phyloP scores from a whole-genome alignment of 345 rosid species.

The Heritiera fomes region DNA sequence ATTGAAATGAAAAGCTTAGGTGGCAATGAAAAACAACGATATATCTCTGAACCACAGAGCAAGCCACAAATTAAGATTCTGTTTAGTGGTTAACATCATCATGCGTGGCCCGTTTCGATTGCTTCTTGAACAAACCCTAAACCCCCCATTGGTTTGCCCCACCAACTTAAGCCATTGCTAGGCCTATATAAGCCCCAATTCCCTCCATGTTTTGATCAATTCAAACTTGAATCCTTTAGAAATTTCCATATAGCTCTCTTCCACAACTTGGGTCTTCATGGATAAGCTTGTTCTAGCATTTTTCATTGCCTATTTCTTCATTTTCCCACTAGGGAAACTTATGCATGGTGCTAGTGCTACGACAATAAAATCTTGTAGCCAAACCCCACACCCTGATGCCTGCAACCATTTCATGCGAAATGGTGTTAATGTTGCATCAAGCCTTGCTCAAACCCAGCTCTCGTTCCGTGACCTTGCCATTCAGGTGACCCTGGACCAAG shows the following conservation, averaged over 20 bases:
- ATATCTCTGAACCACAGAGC: background rate
- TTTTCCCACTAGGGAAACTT: background rate
- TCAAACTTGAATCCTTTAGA: background rate
- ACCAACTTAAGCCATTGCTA: background rate
- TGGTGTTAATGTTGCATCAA: background rate
- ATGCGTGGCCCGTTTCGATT: constrained; percentile 28
- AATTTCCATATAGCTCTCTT: background rate
- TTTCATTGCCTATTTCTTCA: constrained; percentile 19
- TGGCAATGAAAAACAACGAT: constrained; percentile 21
- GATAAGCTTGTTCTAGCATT: constrained; percentile 28
- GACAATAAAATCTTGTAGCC: constrained; percentile 49
- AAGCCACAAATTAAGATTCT: constrained; percentile 22
- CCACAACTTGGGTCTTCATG: constrained; percentile 22
- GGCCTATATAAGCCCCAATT: constrained; percentile 9
- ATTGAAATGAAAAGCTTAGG: background rate
- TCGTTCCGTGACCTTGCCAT: constrained; percentile 50
- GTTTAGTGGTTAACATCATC: constrained; percentile 35
- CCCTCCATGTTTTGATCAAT: background rate
- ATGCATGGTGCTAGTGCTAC: constrained; percentile 28
- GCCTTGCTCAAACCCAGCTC: constrained; percentile 16
- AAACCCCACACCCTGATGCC: constrained; percentile 58
- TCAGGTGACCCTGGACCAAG: constrained; percentile 51
- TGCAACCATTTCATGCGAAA: constrained; percentile 43
- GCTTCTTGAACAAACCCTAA: background rate
- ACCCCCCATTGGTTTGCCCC: background rate